Conservation (phyloP, 1,139 yeast genomes). For the Hyphopichia fennica region DNA sequence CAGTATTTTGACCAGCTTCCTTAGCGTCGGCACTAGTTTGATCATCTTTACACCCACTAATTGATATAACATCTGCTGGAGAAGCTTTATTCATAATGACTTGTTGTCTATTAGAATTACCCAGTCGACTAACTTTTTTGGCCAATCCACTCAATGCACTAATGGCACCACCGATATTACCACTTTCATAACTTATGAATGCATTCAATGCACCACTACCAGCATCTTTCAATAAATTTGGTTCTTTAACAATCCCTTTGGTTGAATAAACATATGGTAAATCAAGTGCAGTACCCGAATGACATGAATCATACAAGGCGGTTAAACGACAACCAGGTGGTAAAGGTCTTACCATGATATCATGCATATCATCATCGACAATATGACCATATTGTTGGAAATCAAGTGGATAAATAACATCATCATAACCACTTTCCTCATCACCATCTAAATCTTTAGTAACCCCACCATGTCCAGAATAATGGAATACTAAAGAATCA, state of each 20-base stretch:
- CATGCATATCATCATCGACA: constrained; percentile 84
- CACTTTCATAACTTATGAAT: constrained; percentile 68
- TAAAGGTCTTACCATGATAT: constrained; percentile 71
- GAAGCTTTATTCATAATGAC: constrained; percentile 62
- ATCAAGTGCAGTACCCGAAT: constrained; percentile 89
- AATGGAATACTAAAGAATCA: constrained; percentile 82
- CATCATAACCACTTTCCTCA: constrained; percentile 88
- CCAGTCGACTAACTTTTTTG: constrained; percentile 35
- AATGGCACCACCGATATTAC: constrained; percentile 59
- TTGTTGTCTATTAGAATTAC: constrained; percentile 27
- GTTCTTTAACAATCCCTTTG: constrained; percentile 88
- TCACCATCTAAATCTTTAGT: constrained; percentile 81
- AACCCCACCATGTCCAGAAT: constrained; percentile 93
- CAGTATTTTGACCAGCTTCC: constrained; percentile 77
- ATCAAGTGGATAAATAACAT: constrained; percentile 89
- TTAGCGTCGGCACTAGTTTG: constrained; percentile 80
- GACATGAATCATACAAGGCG: constrained; percentile 90
- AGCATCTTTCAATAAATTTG: constrained; percentile 81
- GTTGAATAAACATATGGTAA: constrained; percentile 89
- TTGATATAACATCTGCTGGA: constrained; percentile 83
- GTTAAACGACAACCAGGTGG: constrained; percentile 85
- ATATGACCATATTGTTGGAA: constrained; percentile 72
- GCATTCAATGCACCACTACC: constrained; percentile 76
- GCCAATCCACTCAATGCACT: constrained; percentile 48
- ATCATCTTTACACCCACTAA: constrained; percentile 89